A percentile compares a stretch with the other conserved stretches of the same genome.
Conservation (phyloP, 2,329 filamentous ascomycete species). For the Tolypocladium ophioglossoides region DNA sequence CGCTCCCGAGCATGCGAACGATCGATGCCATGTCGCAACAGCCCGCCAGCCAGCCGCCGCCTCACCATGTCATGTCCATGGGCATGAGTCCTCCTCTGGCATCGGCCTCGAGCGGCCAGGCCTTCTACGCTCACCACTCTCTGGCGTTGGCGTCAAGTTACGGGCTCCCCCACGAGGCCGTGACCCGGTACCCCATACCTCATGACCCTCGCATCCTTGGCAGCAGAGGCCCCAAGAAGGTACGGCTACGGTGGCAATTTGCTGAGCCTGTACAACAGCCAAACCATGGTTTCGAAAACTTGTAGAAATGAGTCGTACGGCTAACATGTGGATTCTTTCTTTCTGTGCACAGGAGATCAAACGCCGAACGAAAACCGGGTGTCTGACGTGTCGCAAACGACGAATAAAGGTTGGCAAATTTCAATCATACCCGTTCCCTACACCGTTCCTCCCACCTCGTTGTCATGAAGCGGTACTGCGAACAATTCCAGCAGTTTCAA, state of each 20-base stretch:
- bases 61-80: conserved; percentile 25
- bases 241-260: conserved; percentile 19
- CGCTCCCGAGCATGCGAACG: conserved; percentile 30
- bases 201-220: conserved; percentile 38
- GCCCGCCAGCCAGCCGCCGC: conserved; percentile 11
- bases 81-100: conserved; percentile 21
- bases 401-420: conserved; percentile 45
- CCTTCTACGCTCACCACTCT: conserved; percentile 31
- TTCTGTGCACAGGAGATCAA: conserved; percentile 42
- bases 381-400: conserved; percentile 50
- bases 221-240: conserved; percentile 46
- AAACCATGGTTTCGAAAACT: neutral
- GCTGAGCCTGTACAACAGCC: neutral
- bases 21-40: conserved; percentile 23
- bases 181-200: conserved; percentile 35
- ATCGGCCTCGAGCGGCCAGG: conserved; percentile 19
- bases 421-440: neutral
- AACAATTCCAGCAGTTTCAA: neutral
- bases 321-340: neutral
- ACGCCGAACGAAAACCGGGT: conserved; percentile 52
- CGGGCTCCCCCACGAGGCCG: conserved; percentile 31
- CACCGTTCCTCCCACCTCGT: neutral
- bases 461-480: neutral
- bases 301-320: neutral
- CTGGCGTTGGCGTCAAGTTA: conserved; percentile 25